Percentiles rank a stretch among this genome's conserved stretches.
Conservation (phyloP, 169 alveolate species). For the Eimeria praecox region DNA sequence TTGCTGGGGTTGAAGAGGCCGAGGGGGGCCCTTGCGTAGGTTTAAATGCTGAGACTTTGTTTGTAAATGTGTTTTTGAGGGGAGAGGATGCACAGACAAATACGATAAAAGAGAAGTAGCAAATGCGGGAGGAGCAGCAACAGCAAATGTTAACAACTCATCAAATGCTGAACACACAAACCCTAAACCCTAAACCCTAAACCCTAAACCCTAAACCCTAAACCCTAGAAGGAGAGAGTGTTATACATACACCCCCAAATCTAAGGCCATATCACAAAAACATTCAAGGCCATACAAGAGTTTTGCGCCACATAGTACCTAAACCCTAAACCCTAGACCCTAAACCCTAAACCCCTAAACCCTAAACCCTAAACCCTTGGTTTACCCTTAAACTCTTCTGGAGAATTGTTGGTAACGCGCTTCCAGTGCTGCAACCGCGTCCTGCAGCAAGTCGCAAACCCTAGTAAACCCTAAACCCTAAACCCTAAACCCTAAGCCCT, state of each 20-base stretch:
- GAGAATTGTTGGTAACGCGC: constrained; percentile 17
- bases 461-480: neutral
- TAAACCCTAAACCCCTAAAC: constrained; percentile 35
- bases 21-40: too few species aligned
- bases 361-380: constrained; percentile 31
- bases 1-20: neutral
- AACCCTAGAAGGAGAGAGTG: too few species aligned
- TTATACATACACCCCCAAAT: too few species aligned
- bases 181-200: neutral
- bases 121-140: constrained; percentile 38
- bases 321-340: neutral
- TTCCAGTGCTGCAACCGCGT: constrained; percentile 14
- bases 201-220: constrained; percentile 58
- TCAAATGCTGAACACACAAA: constrained; percentile 24
- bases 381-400: constrained; percentile 23
- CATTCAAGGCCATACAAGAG: too few species aligned
- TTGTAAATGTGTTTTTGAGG: neutral
- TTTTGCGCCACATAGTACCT: neutral
- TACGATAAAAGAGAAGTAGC: neutral
- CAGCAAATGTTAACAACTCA: constrained; percentile 53
- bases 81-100: constrained; percentile 28
- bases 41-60: neutral
- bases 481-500: constrained; percentile 48
- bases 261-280: too few species aligned
- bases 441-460: neutral